These are phyloP conservation scores for Boletus vinaceobasis DNA, from an alignment of 768 basidiomycete genomes.

Conservation along the genomic window DNA sequence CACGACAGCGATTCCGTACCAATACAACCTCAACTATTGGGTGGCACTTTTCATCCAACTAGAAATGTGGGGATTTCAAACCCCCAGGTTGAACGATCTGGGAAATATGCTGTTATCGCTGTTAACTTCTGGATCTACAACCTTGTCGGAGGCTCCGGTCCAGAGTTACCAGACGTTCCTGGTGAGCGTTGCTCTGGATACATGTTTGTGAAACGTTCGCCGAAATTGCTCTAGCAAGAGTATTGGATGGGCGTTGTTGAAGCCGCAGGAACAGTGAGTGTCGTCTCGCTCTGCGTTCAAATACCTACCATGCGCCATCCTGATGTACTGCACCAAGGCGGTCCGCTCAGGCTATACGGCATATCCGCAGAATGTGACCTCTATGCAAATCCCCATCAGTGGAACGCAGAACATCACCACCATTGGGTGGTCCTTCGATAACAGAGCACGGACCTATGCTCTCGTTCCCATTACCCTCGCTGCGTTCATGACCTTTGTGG, in stretches of 20 bases:
- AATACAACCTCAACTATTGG: constrained; percentile 2
- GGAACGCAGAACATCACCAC: background rate
- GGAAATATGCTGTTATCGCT: constrained; percentile 3
- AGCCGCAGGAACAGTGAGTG: background rate
- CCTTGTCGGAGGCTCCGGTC: background rate
- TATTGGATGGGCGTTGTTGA: background rate
- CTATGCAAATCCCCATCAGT: background rate
- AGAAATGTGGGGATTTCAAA: constrained; percentile 1
- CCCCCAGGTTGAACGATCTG: background rate
- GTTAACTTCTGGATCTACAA: background rate
- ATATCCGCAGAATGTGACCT: background rate
- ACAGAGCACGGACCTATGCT: background rate
- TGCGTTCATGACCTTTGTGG: background rate
- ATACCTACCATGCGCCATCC: background rate
- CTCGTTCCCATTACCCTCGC: background rate
- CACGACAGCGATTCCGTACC: background rate
- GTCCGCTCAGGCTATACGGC: background rate
- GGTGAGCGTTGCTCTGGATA: background rate
- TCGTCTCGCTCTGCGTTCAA: background rate
- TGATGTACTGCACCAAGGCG: background rate
- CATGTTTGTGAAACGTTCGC: no score
- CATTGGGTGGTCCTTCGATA: background rate
- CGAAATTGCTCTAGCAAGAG: background rate
- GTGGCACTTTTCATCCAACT: background rate
- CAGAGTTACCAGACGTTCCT: background rate